These are phyloP conservation scores for Chalciporus chontae DNA, from an alignment of 768 basidiomycete genomes.

Conservation along the genomic window DNA sequence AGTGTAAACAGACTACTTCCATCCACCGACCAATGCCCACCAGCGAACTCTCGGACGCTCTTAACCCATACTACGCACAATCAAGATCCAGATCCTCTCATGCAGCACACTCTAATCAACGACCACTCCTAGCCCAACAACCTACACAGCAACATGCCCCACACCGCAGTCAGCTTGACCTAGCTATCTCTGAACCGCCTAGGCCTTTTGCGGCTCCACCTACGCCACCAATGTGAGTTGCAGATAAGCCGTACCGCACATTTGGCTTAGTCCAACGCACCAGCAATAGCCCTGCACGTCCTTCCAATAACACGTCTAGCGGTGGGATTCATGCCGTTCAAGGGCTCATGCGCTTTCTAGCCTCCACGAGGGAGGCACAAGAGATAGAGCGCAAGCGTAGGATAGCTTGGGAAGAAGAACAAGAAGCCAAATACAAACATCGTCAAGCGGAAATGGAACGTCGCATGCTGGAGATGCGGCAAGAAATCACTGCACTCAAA, in stretches of 20 bases:
- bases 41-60: conserved; percentile 76
- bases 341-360: conserved; percentile 56
- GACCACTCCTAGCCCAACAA: conserved; percentile 24
- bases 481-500: conserved; percentile 47
- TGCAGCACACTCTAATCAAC: conserved; percentile 13
- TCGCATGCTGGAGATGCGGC: conserved; percentile 50
- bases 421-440: conserved; percentile 56
- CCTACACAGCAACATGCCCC: conserved; percentile 42
- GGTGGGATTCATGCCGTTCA: conserved; percentile 47
- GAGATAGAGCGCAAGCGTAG: conserved; percentile 59
- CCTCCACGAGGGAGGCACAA: conserved; percentile 55
- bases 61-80: conserved; percentile 63
- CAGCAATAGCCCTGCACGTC: conserved; percentile 10
- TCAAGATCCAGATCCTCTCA: conserved; percentile 32
- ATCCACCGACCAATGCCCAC: conserved; percentile 42
- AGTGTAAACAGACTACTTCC: conserved; percentile 20
- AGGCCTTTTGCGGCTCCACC: conserved; percentile 26
- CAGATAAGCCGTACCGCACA: not conserved
- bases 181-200: conserved; percentile 48
- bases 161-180: conserved; percentile 63
- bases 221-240: conserved; percentile 38
- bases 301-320: conserved; percentile 30
- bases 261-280: conserved; percentile 6
- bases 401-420: conserved; percentile 64
- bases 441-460: conserved; percentile 58